phyloP scores from a whole-genome alignment of 2,329 filamentous ascomycete species.

The Stagonosporopsis chrysanthemi region DNA sequence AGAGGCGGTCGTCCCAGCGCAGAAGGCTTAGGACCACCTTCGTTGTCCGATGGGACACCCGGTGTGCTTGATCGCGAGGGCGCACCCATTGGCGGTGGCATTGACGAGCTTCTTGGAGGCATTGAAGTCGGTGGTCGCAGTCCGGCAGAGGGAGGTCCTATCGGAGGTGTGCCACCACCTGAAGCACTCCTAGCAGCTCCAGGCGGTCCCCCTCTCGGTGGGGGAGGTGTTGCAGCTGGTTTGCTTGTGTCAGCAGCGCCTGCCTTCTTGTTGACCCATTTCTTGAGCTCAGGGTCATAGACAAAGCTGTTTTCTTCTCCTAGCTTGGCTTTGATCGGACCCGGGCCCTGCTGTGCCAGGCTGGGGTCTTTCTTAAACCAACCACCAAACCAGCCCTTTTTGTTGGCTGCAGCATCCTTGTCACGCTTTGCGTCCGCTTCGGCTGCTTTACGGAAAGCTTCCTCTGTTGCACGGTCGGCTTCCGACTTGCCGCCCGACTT shows the following conservation, averaged over 20 bases:
- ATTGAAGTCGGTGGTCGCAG: slow-evolving; percentile 29
- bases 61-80: slow-evolving; percentile 45
- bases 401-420: slow-evolving; percentile 52
- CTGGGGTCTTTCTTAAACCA: slow-evolving; percentile 84
- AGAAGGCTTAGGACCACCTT: slow-evolving; percentile 36
- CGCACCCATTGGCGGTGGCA: slow-evolving; percentile 46
- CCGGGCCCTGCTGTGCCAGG: slow-evolving; percentile 49
- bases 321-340: slow-evolving; percentile 89
- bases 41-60: slow-evolving; percentile 40
- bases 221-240: slow-evolving; percentile 72
- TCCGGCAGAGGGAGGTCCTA: slow-evolving; percentile 25
- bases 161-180: slow-evolving; percentile 52
- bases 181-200: slow-evolving; percentile 58
- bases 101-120: slow-evolving; percentile 43
- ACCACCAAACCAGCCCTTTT: slow-evolving; percentile 74
- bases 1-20: slow-evolving; percentile 35
- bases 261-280: slow-evolving; percentile 97
- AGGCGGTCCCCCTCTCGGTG: slow-evolving; percentile 68
- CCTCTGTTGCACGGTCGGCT: slow-evolving; percentile 78
- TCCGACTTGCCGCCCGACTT: slow-evolving; percentile 62
- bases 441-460: slow-evolving; percentile 84
- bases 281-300: slow-evolving; percentile 94
- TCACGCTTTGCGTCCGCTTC: slow-evolving; percentile 72
- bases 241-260: slow-evolving; percentile 67
- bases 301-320: slow-evolving; percentile 93